Evolutionary conservation across 768 basidiomycete genomes (phyloP), one percentile per base, ranked within the genome.

Genomic region (Kwoniella sp.): DNA sequence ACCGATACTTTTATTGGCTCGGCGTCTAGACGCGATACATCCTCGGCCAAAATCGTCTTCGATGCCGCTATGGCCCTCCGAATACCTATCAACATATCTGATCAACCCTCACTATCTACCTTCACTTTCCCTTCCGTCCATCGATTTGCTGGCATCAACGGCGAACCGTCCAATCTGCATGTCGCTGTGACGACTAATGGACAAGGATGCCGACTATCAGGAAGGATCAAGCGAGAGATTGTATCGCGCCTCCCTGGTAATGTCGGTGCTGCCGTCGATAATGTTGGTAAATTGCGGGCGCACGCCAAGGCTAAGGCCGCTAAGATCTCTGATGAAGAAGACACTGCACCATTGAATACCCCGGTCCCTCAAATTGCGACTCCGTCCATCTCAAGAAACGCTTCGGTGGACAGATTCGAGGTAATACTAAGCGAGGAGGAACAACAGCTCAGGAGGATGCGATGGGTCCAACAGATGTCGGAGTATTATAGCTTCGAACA

Each of bases 401-500:
- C 61, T 69, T 63, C 63, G 74, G 63, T 51, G 34, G 55, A 57
- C 41, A 55, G n/a, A 58, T 71, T 63, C 63, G 70, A 48, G 50
- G n/a, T 68, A 51, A 45, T 23, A 31, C 28, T 65, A 5, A 62
- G 55, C 20, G 64, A 71, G 7, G 69, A 76, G 53, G 76, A 76
- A 34, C 66, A 71, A 34, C 82, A 85, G 58, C 83, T 82, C 63
- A 84, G 93, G 31, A 84, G 90, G 17, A 91, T 96, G 86, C 87
- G 89, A 79, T 97, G 93, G 92, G 89, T 96, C 2, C 88, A 92
- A 0, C 95, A 97, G 78, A 86, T 98, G 71, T 94, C 92, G 84
- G 94, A 97, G 78, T 97, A 96, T 79, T 97, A 93, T 91, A 89
- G 92, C 0, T 84, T 93, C 54, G 85, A 89, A 12, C 87, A 86